Conservation (phyloP, 768 basidiomycete genomes). For the Trametes maxima region DNA sequence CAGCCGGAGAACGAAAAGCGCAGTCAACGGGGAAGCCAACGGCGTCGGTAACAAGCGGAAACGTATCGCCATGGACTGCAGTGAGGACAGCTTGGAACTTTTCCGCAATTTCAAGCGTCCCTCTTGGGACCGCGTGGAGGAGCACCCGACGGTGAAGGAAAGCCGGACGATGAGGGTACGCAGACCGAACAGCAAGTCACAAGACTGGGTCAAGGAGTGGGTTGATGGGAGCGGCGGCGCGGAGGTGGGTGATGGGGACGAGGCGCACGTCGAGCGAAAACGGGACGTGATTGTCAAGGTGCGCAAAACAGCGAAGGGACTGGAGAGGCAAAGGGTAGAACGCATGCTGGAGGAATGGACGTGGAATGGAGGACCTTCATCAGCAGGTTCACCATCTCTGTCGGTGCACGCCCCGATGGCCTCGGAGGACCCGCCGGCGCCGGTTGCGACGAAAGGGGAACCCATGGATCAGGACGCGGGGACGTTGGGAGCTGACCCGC, state of each 20-base stretch:
- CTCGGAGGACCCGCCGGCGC: not conserved
- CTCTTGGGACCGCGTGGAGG: slow-evolving; percentile 59
- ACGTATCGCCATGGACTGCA: slow-evolving; percentile 23
- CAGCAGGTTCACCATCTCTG: slow-evolving; percentile 8
- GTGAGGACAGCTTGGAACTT: slow-evolving; percentile 23
- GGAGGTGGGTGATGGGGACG: slow-evolving; percentile 27
- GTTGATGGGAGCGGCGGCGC: slow-evolving; percentile 29
- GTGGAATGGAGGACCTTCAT: slow-evolving; percentile 41
- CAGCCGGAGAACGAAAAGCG: slow-evolving; percentile 42
- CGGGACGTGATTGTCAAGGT: slow-evolving; percentile 59
- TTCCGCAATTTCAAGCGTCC: slow-evolving; percentile 74
- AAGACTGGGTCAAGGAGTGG: slow-evolving; percentile 45
- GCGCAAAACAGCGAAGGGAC: slow-evolving; percentile 52
- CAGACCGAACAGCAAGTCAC: slow-evolving; percentile 40
- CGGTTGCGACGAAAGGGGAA: slow-evolving; percentile 3
- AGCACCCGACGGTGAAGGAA: slow-evolving; percentile 46
- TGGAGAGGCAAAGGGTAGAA: slow-evolving; percentile 75
- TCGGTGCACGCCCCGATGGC: not conserved
- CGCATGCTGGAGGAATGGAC: slow-evolving; percentile 69
- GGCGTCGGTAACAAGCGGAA: slow-evolving; percentile 35
- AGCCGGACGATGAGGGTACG: slow-evolving; percentile 41
- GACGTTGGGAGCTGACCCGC: slow-evolving; percentile 6
- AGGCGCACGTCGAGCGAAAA: slow-evolving; percentile 45
- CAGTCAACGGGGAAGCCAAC: slow-evolving; percentile 40
- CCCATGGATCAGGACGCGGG: slow-evolving; percentile 7